Base-by-base conservation (phyloP, 2,329 filamentous ascomycete species). In the Curvularia sp. region DNA sequence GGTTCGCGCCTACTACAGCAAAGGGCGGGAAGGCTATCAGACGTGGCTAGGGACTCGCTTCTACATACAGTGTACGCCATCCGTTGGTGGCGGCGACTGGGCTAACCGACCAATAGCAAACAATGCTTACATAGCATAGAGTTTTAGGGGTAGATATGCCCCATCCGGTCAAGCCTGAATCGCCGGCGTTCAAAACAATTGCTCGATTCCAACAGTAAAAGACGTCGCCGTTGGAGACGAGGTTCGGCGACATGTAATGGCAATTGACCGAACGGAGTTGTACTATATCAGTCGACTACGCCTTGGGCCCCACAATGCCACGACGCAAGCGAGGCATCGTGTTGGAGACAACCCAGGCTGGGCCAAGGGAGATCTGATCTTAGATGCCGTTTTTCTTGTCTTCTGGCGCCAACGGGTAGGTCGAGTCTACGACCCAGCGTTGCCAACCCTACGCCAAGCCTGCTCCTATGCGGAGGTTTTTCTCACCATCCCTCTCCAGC, bases 141-240 rank as follows among this genome's bases (percentile, higher is more conserved):
- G 30, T 61, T 59, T n/a, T 46, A 36, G 41, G 63, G 65, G 32
- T 64, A 49, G 13, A 55, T 25, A 56, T 66, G 46, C 61, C 61
- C 9, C 7, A 55, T 66, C n/a, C 12, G 55, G 61, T 34, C 45
- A 64, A 66, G 65, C 36, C 23, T 32, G 55, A 51, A 50, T 57
- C 55, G 50, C 49, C 36, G n/a, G 38, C 39, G 19, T 42, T 2
- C 5, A 15, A 49, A 54, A 51, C 36, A 55, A 25, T 61, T 65
- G 62, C 50, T 63, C 48, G 25, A 48, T 53, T 23, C 49, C 27
- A 46, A 54, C 42, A 43, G 41, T 32, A 49, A 49, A 42, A 21
- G 25, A 25, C 10, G 19, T 13, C 39, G 21, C 12, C 21, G 38
- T 21, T 19, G 19, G 18, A 41, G 38, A 12, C n/a, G 18, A 21